These are phyloP conservation scores for Cicer yamashitae DNA, from an alignment of 306 rosid genomes.

Conservation along the genomic window DNA sequence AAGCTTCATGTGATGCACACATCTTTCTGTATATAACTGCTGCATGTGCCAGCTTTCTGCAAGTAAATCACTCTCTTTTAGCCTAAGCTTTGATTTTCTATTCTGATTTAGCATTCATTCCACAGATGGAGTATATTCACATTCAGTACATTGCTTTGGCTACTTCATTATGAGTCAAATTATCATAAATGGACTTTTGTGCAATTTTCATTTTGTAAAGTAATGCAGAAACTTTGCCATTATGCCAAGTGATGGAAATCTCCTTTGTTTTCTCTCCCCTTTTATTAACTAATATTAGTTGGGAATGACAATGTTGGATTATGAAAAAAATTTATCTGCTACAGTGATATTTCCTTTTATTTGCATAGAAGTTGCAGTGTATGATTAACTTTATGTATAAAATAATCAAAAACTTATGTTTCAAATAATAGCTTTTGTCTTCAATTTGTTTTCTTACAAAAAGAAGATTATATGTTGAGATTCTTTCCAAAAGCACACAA, in stretches of 20 bases:
- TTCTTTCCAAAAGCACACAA: neutral
- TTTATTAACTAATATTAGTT: too few species aligned
- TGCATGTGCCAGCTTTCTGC: neutral
- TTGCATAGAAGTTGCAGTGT: slow-evolving; percentile 1
- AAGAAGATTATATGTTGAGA: slow-evolving; percentile 5
- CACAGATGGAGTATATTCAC: neutral
- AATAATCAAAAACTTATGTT: neutral
- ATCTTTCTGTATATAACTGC: neutral
- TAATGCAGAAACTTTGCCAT: neutral
- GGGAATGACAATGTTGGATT: too few species aligned
- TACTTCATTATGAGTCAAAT: neutral
- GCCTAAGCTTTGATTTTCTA: slow-evolving; percentile 3
- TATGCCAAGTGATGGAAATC: neutral
- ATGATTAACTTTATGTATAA: neutral
- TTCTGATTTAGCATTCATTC: neutral
- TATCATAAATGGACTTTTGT: neutral
- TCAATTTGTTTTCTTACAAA: neutral
- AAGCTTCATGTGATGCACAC: neutral
- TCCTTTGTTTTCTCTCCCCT: neutral
- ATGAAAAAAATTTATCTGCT: neutral
- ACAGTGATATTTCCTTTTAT: neutral
- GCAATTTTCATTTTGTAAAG: neutral
- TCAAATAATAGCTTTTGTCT: neutral
- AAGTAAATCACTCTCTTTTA: slow-evolving; percentile 5
- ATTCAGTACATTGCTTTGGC: neutral